Conservation (phyloP, 108 stramenopile genomes). For the Cafeteria roenbergensis region DNA sequence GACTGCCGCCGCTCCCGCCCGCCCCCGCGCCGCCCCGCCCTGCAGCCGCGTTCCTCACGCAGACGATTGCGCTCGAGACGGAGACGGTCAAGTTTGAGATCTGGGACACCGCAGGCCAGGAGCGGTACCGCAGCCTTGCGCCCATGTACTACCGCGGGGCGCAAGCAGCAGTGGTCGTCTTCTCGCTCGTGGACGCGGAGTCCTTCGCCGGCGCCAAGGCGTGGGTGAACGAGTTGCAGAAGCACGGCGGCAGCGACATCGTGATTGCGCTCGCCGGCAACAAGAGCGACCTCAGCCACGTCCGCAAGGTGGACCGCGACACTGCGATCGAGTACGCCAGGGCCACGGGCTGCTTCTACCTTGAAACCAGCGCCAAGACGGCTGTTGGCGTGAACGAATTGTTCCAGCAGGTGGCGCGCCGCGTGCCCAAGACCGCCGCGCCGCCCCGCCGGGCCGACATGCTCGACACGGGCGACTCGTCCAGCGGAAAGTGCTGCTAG, state of each 20-base stretch:
- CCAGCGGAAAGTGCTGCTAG: too few relatives aligned
- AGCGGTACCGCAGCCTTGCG: constrained; percentile 56
- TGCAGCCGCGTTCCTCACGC: constrained; percentile 28
- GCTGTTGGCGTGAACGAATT: constrained; percentile 16
- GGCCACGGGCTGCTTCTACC: constrained; percentile 5
- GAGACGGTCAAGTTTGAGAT: constrained; percentile 92
- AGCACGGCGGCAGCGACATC: constrained; percentile 88
- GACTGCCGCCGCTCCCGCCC: too few relatives aligned
- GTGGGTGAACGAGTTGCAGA: constrained; percentile 96
- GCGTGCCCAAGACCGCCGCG: neutral
- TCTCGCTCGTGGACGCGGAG: constrained; percentile 70
- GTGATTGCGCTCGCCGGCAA: constrained; percentile 94
- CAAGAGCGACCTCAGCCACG: constrained; percentile 70
- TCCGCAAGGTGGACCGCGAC: constrained; percentile 56
- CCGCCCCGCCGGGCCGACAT: too few relatives aligned
- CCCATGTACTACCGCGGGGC: constrained; percentile 80
- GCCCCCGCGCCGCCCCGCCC: too few relatives aligned
- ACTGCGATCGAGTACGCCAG: constrained; percentile 31
- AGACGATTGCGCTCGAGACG: constrained; percentile 12
- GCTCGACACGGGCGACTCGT: too few relatives aligned
- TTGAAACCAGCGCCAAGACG: constrained; percentile 24
- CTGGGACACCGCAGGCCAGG: constrained; percentile 88
- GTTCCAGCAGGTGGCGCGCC: constrained; percentile 11
- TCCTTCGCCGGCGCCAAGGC: constrained; percentile 89
- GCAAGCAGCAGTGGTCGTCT: constrained; percentile 80